Evolutionary conservation across 1,284 basidiomycete species (phyloP), one percentile per base, ranked within the genome.

Genomic region (Leccinum ponderosum): DNA sequence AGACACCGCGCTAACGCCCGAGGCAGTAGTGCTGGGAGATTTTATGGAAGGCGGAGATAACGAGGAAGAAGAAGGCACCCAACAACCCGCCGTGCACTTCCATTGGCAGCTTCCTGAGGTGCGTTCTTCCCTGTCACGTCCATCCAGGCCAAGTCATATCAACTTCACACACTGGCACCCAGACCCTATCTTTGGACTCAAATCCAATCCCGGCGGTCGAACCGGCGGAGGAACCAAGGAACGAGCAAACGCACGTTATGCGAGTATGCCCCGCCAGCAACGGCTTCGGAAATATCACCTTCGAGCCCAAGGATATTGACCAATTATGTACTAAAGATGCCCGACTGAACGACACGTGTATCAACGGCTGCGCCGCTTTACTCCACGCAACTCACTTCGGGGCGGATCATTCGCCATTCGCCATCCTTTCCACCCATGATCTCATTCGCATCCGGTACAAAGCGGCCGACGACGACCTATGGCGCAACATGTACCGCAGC

Each of bases 351-450:
- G 59, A 67, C 37, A 55, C 25, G 1, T 67, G 66, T 2, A 37
- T 67, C 11, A 67, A 67, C 2, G 53, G 61, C 1, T 67, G 65
- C 9, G 33, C 59, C 1, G 42, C 57, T 4, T 39, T 66, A 4
- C 56, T 66, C 1, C 39, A 47, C 47, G 56, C 53, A 2, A 3
- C 17, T 20, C 52, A 27, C 2, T 5, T 27, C 9, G 6, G 3
- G 14, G 35, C 12, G 4, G 20, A 22, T 14, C 0, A 48, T 44
- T 44, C 42, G 0, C 17, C 42, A 12, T 25, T 56, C 17, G 35
- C 52, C 1, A 17, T 60, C 1, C 52, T 67, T 1, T 67, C 56
- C 0, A 66, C 56, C 0, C 66, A 67, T 1, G 55, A 68, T 20
- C 61, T 67, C 5, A 37, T 39, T 2, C n/a, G 6, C 5, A 53